phyloP scores from a whole-genome alignment of 306 rosid genomes.

The Dalbergia oliveri region DNA sequence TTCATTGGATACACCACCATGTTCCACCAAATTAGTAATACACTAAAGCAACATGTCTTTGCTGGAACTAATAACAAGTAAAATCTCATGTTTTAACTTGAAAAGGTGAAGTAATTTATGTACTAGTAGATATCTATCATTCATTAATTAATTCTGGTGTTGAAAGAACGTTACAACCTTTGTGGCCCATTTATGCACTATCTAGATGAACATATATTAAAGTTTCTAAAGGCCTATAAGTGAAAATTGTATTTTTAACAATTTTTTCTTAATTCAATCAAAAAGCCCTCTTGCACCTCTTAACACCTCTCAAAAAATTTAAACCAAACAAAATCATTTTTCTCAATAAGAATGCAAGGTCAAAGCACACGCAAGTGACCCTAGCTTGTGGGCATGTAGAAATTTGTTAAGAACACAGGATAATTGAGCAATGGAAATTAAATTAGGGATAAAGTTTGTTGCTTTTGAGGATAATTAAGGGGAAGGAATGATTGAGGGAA shows the following conservation, averaged over 20 bases:
- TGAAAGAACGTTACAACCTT: constrained; percentile 1
- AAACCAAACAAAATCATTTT: background rate
- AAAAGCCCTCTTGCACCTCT: no score
- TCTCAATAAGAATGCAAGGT: background rate
- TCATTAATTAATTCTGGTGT: background rate
- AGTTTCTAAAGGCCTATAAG: no score
- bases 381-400: background rate
- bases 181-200: background rate
- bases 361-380: background rate
- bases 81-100: background rate
- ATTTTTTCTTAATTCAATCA: no score
- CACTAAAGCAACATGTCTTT: background rate
- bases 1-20: background rate
- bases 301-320: no score
- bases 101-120: background rate
- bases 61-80: background rate
- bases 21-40: background rate
- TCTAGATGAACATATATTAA: background rate
- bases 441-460: background rate
- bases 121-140: background rate
- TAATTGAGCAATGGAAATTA: background rate
- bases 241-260: no score
- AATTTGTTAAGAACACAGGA: background rate
- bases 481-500: constrained; percentile 22
- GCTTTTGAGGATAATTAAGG: constrained; percentile 24